A percentile compares a stretch with the other conserved stretches of the same genome.
These are phyloP conservation scores for Alternaria gaisen DNA, from an alignment of 2,329 filamentous ascomycete genomes.

Conservation along the genomic window DNA sequence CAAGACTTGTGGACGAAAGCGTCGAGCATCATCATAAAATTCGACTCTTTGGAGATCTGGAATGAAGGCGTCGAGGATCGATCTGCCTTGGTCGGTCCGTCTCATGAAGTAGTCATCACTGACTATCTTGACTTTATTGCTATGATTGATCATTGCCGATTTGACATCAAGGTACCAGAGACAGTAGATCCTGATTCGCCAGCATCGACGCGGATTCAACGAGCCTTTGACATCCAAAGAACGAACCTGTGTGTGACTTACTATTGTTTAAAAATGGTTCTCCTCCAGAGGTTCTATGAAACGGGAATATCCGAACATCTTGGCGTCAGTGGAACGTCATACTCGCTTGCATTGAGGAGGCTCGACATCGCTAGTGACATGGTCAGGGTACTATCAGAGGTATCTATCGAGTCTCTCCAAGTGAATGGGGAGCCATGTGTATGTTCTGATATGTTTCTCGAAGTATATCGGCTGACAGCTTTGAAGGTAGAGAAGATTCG, in stretches of 20 bases:
- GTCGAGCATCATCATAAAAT: slow-evolving; percentile 1
- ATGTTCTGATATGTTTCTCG: neutral
- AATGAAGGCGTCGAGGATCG: neutral
- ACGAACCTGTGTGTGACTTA: neutral
- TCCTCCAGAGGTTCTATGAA: neutral
- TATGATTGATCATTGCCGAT: neutral
- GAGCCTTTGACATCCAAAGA: neutral
- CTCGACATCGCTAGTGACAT: neutral
- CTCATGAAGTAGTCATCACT: neutral
- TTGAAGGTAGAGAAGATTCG: neutral
- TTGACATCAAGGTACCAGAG: neutral
- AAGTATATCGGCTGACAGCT: neutral
- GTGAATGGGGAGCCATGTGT: neutral
- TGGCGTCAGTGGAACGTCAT: neutral
- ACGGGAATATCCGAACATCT: neutral
- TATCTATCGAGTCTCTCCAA: neutral
- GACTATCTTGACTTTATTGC: neutral
- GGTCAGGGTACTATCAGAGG: neutral
- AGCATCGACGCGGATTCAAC: neutral
- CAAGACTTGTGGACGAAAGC: slow-evolving; percentile 2
- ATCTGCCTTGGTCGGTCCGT: neutral
- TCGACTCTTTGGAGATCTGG: neutral
- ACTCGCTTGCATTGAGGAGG: neutral
- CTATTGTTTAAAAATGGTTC: neutral
- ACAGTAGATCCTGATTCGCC: neutral